These are phyloP conservation scores for Candida maesae DNA, from an alignment of 805 yeast genomes.

Conservation along the genomic window DNA sequence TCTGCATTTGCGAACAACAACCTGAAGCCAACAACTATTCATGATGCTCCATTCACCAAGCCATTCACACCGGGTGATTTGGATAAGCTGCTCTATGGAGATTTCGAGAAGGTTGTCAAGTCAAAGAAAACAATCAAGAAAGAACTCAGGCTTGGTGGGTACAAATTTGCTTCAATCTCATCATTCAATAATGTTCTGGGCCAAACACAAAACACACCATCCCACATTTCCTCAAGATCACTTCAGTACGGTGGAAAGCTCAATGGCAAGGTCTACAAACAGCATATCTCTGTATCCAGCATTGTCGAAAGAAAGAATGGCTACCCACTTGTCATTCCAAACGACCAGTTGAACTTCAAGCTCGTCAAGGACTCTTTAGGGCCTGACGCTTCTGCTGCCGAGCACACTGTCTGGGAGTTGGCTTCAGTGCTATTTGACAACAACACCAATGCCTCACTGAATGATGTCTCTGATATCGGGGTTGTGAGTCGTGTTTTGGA, in stretches of 20 bases:
- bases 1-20: constrained; percentile 20
- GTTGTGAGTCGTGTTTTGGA: constrained; percentile 28
- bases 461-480: constrained; percentile 21
- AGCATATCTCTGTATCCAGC: constrained; percentile 24
- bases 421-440: constrained; percentile 61
- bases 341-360: constrained; percentile 29
- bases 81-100: constrained; percentile 47
- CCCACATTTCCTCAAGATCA: constrained; percentile 8
- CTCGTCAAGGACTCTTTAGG: constrained; percentile 24
- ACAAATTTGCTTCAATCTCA: constrained; percentile 25
- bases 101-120: constrained; percentile 34
- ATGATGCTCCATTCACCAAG: constrained; percentile 23
- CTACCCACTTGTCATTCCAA: constrained; percentile 36
- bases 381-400: constrained; percentile 22
- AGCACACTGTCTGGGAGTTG: constrained; percentile 44
- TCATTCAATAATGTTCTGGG: constrained; percentile 15
- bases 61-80: constrained; percentile 33
- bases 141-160: constrained; percentile 27
- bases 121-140: constrained; percentile 26
- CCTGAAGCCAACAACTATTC: constrained; percentile 20
- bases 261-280: constrained; percentile 16
- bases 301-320: constrained; percentile 30
- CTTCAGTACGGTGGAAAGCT: constrained; percentile 4
- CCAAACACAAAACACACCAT: constrained; percentile 3
- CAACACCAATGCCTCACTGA: constrained; percentile 18